Evolutionary conservation across 192 early-diverging fungal species (phyloP).

Genomic region (Martensiomyces pterosporus): DNA sequence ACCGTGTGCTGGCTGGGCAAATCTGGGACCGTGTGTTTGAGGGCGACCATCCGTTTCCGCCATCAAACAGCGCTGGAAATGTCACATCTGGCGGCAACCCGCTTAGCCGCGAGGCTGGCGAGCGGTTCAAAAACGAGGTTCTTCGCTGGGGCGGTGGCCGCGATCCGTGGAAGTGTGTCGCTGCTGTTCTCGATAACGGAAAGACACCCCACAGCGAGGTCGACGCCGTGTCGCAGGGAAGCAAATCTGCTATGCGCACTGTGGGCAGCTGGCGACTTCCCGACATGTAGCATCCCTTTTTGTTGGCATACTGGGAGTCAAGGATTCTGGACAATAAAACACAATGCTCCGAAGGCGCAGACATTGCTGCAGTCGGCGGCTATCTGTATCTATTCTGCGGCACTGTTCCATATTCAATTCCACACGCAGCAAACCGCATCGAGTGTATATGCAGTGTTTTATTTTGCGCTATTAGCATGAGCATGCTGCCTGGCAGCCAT

Average conservation of each 20-base stretch:
- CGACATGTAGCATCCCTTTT: slow-evolving; percentile 40
- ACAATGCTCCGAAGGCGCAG: too few relatives aligned
- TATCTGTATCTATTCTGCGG: too few relatives aligned
- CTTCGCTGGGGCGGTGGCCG: slow-evolving; percentile 91
- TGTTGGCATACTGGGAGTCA: too few relatives aligned
- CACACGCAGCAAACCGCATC: too few relatives aligned
- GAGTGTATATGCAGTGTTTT: too few relatives aligned
- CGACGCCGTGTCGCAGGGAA: slow-evolving; percentile 54
- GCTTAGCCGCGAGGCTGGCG: slow-evolving; percentile 59
- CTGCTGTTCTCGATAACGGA: slow-evolving; percentile 57
- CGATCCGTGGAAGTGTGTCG: slow-evolving; percentile 82
- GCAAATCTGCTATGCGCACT: slow-evolving; percentile 60
- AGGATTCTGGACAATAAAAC: too few relatives aligned
- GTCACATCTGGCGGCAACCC: slow-evolving; percentile 40
- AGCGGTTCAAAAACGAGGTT: slow-evolving; percentile 67
- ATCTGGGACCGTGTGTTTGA: slow-evolving; percentile 71
- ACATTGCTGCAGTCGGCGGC: too few relatives aligned
- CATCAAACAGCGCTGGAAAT: too few relatives aligned
- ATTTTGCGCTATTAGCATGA: too few relatives aligned
- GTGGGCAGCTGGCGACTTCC: slow-evolving; percentile 69
- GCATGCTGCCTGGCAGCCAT: too few relatives aligned
- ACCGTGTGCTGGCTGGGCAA: slow-evolving; percentile 71
- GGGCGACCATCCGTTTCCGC: slow-evolving; percentile 23
- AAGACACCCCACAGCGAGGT: slow-evolving; percentile 16
- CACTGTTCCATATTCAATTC: too few relatives aligned